Evolutionary conservation across 2,329 filamentous ascomycete genomes (phyloP).

Genomic region (Penicillium brevicompactum): DNA sequence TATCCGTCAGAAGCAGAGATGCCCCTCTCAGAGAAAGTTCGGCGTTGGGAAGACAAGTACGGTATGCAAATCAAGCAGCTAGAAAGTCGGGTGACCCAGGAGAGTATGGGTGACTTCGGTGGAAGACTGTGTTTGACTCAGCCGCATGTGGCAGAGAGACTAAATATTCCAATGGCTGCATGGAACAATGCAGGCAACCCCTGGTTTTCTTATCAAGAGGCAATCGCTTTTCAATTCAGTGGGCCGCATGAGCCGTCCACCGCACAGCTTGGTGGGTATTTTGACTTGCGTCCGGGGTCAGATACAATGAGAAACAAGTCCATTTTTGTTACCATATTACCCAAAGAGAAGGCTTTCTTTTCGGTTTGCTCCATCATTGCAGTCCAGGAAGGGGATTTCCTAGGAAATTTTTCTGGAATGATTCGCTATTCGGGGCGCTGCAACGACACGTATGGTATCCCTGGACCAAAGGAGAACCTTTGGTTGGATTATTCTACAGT

Average conservation of each 20-base stretch:
- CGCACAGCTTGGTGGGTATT: conserved; percentile 3
- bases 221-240: conserved; percentile 9
- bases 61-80: conserved; percentile 10
- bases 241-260: conserved; percentile 2
- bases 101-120: conserved; percentile 9
- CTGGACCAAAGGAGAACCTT: conserved; percentile 6
- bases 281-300: conserved; percentile 9
- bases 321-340: conserved; percentile 12
- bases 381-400: conserved; percentile 2
- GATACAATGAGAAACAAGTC: conserved; percentile 15
- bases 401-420: neutral
- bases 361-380: conserved; percentile 17
- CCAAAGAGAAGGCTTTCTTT: conserved; percentile 7
- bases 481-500: conserved; percentile 10
- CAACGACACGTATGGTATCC: neutral
- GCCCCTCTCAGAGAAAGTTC: conserved; percentile 10
- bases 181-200: conserved; percentile 16
- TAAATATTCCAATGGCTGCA: conserved; percentile 3
- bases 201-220: conserved; percentile 13
- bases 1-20: neutral
- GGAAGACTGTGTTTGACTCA: conserved; percentile 7
- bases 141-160: conserved; percentile 11
- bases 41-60: conserved; percentile 11
- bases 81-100: conserved; percentile 7
- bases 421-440: neutral